Evolutionary conservation across 2,329 filamentous ascomycete genomes (phyloP).

Genomic region (Aspergillus fructus): DNA sequence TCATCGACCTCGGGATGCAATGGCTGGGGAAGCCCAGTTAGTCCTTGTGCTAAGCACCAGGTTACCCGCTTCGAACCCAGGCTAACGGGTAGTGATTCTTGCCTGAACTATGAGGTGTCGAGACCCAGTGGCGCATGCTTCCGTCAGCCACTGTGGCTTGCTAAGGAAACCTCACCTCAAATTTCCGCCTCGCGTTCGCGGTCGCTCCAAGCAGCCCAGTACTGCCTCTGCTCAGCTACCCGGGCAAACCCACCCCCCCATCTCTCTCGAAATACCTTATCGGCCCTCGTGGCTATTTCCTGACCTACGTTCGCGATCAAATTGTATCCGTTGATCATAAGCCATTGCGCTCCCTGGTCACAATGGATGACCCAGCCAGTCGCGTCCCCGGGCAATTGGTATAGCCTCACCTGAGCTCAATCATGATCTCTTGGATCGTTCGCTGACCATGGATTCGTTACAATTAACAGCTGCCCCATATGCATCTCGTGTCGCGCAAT

Average conservation of each 20-base stretch:
- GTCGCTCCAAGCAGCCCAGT: slow-evolving; percentile 16
- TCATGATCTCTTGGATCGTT: slow-evolving; percentile 5
- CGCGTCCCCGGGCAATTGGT: slow-evolving; percentile 48
- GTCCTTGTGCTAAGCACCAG: neutral
- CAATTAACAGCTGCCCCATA: slow-evolving; percentile 69
- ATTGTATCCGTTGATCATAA: slow-evolving; percentile 10
- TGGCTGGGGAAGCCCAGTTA: slow-evolving; percentile 11
- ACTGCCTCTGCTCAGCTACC: slow-evolving; percentile 5
- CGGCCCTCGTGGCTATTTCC: slow-evolving; percentile 1
- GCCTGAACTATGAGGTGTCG: slow-evolving; percentile 25
- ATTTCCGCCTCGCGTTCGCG: slow-evolving; percentile 39
- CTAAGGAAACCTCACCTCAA: slow-evolving; percentile 25
- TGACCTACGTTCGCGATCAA: slow-evolving; percentile 13
- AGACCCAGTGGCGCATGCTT: slow-evolving; percentile 10
- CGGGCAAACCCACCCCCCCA: neutral
- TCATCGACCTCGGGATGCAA: neutral
- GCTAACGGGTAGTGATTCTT: neutral
- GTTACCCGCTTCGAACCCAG: no score
- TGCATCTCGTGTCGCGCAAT: slow-evolving; percentile 83
- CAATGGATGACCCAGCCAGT: slow-evolving; percentile 48
- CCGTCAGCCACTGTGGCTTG: slow-evolving; percentile 13
- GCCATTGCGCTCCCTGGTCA: slow-evolving; percentile 24
- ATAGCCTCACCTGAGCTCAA: slow-evolving; percentile 23
- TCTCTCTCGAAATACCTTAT: slow-evolving; percentile 11
- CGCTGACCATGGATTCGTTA: slow-evolving; percentile 15